Evolutionary conservation across 768 basidiomycete genomes (phyloP), one percentile per base, ranked within the genome.

Genomic region (Bullera alba): DNA sequence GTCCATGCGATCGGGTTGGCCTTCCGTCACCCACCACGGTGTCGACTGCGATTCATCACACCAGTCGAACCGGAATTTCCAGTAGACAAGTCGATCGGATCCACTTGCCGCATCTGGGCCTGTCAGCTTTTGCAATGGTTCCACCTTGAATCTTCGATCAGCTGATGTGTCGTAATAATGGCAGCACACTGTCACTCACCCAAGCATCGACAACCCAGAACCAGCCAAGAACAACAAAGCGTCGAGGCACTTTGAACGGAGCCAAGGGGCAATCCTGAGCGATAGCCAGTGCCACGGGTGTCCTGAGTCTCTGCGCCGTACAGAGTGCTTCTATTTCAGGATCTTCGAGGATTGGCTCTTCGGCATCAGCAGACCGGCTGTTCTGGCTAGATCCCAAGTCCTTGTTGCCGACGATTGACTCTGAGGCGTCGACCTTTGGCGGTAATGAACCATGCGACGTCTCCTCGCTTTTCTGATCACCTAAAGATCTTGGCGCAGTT

Each of bases 181-280:
- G n/a, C n/a, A n/a, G n/a, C n/a, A n/a, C n/a, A n/a, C n/a, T n/a
- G n/a, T n/a, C 17, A 42, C 58, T 26, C 29, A 65, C 66, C 70
- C 70, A 71, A 21, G 67, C 65, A 37, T 67, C 70, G 0, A 55
- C 54, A 16, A 69, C 48, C 65, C 63, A 71, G 51, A 65, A 69
- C 70, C 67, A 71, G 19, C 70, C 70, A 12, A 71, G 52, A 2
- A 64, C 58, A 42, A 65, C 44, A 26, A 64, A 61, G 4, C 63
- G 60, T 29, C 58, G 28, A n/a, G 61, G 58, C 2, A 67, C 57
- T 19, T 55, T 53, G 51, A 67, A 69, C 8, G 67, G 67, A 4
- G 56, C 54, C 22, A 54, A 34, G 7, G 50, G 19, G 42, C 62
- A 71, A 42, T 71, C 70, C 37, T 69, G 61, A 2, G 60, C 53